phyloP scores from a whole-genome alignment of 2,329 filamentous ascomycete species.

The Juglanconis oblonga region DNA sequence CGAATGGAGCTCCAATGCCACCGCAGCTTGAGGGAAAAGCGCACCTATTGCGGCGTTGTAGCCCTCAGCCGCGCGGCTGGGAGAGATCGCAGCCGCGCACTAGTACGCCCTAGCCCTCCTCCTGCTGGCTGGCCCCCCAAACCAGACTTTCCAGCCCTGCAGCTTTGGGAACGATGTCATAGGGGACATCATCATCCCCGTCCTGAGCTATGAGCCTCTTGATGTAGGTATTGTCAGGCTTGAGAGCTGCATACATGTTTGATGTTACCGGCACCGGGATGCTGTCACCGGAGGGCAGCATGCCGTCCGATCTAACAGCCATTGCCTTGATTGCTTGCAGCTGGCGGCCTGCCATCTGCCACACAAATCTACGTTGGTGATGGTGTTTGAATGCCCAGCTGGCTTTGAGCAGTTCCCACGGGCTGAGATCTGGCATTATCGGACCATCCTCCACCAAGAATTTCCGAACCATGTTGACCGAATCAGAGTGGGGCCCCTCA shows the following conservation, averaged over 20 bases:
- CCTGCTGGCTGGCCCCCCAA: neutral
- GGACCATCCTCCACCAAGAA: constrained; percentile 23
- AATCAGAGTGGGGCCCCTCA: neutral
- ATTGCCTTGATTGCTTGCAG: constrained; percentile 46
- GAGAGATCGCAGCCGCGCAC: neutral
- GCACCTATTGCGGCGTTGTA: too few species aligned
- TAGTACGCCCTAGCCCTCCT: neutral
- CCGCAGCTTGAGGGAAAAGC: too few species aligned
- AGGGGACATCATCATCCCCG: constrained; percentile 1
- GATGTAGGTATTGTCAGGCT: constrained; percentile 32
- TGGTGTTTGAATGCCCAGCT: constrained; percentile 43
- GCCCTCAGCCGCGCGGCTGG: neutral
- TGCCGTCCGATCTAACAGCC: neutral
- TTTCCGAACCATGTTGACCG: neutral
- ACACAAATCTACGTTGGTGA: constrained; percentile 36
- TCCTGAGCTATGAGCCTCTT: constrained; percentile 20
- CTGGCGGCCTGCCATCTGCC: constrained; percentile 49
- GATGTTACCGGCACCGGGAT: constrained; percentile 33
- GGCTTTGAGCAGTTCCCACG: constrained; percentile 51
- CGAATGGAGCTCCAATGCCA: neutral
- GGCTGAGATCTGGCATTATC: constrained; percentile 28
- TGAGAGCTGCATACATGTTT: constrained; percentile 33
- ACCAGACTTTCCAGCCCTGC: neutral
- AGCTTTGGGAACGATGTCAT: neutral
- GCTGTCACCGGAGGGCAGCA: neutral